Base-by-base conservation (phyloP, 805 yeast species). In the Sugiyamaella mastotermitis region DNA sequence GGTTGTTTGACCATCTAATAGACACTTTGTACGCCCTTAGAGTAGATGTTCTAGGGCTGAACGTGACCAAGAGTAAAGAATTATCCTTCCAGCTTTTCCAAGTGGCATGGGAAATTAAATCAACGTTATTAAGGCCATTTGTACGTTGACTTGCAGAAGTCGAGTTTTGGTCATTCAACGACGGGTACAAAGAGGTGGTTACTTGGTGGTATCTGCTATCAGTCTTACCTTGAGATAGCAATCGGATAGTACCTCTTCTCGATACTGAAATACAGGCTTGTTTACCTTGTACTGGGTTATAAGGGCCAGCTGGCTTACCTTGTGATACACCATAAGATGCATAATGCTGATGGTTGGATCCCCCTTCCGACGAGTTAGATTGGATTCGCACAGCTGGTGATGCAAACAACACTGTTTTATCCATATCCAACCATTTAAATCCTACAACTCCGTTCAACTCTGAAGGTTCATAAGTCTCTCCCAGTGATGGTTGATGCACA, bases 381-480 rank as follows among this genome's bases (percentile, higher is more conserved):
- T 30, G 26, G 42, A 65, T 57, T 16, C 36, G 28, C 2, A 64
- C 56, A 0, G 86, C 84, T 0, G 83, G 83, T n/a, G 71, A 65
- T 41, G 71, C 74, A 11, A 74, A 61, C 13, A 78, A 67, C 31
- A 76, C 72, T 1, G 80, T 75, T 47, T 85, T 84, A 35, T 82
- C 85, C n/a, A 74, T 62, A 31, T 74, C 76, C 19, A 86, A 66
- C 95, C 95, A 86, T 48, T 73, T 72, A 55, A 80, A 71, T 0
- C 79, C 75, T 10, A 74, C 65, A 37, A 36, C 33, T 27, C 22
- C 40, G 24, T 39, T 42, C 25, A 38, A 39, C 27, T 32, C 58
- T 28, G 37, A 37, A 5, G 41, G 33, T 20, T 25, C 31, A 4
- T 35, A 17, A 1, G 35, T 23, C 10, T 23, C 41, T 17, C 27